A percentile compares a stretch with the other conserved stretches of the same genome.
Conservation (phyloP, 208 protist species). For the Phytomonas serpens region DNA sequence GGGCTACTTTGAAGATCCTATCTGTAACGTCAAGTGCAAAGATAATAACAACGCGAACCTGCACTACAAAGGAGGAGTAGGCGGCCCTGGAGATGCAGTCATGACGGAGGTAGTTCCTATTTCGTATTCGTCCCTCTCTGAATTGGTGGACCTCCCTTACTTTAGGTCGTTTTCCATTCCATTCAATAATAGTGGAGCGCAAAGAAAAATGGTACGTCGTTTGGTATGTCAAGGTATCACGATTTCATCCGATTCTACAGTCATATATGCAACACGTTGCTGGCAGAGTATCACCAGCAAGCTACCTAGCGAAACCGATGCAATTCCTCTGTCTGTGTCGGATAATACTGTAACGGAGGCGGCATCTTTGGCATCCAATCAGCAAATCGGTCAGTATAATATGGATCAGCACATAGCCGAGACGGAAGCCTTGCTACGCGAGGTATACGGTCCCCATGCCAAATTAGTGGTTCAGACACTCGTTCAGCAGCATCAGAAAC, state of each 20-base stretch:
- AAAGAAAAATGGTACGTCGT: background rate
- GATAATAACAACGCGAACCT: background rate
- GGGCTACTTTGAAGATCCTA: background rate
- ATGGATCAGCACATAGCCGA: constrained; percentile 30
- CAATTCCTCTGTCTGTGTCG: background rate
- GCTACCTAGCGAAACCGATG: background rate
- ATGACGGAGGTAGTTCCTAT: background rate
- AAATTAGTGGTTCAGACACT: constrained; percentile 58
- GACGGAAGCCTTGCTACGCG: constrained; percentile 41
- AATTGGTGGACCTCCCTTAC: background rate
- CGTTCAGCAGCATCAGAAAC: constrained; percentile 9
- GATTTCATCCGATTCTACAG: background rate
- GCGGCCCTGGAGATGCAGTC: background rate
- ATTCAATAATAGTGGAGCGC: background rate
- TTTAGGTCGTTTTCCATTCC: background rate
- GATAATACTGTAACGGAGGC: background rate
- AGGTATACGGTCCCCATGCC: constrained; percentile 67
- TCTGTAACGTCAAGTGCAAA: background rate
- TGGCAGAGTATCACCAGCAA: constrained; percentile 1
- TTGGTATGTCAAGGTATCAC: background rate
- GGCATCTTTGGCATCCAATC: background rate
- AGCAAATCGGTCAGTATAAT: constrained; percentile 8
- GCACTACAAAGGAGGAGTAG: background rate
- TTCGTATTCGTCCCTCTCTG: background rate
- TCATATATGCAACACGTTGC: background rate